Evolutionary conservation across 495 filamentous ascomycete species (phyloP).

Genomic region (Sporormia fimetaria): DNA sequence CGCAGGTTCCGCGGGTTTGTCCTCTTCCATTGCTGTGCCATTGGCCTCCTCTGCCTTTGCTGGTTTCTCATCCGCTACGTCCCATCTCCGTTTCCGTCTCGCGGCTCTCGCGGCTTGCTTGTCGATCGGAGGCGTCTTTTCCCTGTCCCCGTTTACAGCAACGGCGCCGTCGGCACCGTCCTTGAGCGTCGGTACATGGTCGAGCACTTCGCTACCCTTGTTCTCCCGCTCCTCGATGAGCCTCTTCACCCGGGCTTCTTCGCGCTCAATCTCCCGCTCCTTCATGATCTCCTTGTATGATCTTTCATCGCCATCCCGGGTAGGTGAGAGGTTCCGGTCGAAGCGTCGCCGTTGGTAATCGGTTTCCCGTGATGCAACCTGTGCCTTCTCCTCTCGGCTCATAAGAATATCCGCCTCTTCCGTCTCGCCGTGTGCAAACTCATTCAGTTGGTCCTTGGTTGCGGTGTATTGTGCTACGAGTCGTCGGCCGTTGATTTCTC

Average conservation of each 20-base stretch:
- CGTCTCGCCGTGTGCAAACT: slow-evolving; percentile 75
- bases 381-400: slow-evolving; percentile 74
- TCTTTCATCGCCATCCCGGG: slow-evolving; percentile 61
- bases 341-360: slow-evolving; percentile 96
- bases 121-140: slow-evolving; percentile 15
- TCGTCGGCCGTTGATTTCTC: slow-evolving; percentile 59
- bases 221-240: slow-evolving; percentile 69
- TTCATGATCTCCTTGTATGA: slow-evolving; percentile 91
- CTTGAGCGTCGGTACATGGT: slow-evolving; percentile 23
- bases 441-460: slow-evolving; percentile 78
- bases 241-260: slow-evolving; percentile 79
- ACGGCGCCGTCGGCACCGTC: slow-evolving; percentile 10
- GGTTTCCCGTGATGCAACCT: slow-evolving; percentile 85
- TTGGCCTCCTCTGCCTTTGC: neutral
- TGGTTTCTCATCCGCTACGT: slow-evolving; percentile 46
- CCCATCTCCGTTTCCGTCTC: slow-evolving; percentile 93
- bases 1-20: neutral
- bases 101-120: too few species aligned
- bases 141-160: slow-evolving; percentile 7
- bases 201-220: slow-evolving; percentile 38
- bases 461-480: slow-evolving; percentile 97
- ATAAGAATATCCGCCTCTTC: slow-evolving; percentile 86
- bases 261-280: slow-evolving; percentile 77
- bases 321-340: slow-evolving; percentile 71
- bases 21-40: neutral